phyloP scores from a whole-genome alignment of 2,329 filamentous ascomycete species.

The Xylariaceae sp. region DNA sequence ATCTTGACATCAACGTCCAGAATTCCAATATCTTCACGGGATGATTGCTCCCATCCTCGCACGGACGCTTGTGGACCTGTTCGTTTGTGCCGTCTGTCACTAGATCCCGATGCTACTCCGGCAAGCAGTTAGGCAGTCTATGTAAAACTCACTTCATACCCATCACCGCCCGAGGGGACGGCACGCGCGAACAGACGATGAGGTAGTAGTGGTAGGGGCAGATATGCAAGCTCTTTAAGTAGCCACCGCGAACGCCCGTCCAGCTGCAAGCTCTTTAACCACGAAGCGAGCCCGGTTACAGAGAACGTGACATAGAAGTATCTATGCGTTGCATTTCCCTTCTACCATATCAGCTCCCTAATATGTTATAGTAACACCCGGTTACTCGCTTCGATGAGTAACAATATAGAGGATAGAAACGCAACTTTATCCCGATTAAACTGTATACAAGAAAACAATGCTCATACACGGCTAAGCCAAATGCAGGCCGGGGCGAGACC shows the following conservation, averaged over 20 bases:
- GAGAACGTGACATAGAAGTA: neutral
- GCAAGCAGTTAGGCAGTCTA: conserved; percentile 3
- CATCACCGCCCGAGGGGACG: neutral
- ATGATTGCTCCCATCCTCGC: neutral
- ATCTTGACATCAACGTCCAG: too few relatives aligned
- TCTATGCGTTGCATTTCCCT: neutral
- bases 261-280: neutral
- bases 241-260: too few relatives aligned
- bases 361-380: too few relatives aligned
- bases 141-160: too few relatives aligned
- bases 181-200: neutral
- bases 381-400: too few relatives aligned
- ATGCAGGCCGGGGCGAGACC: too few relatives aligned
- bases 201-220: neutral
- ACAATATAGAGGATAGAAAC: too few relatives aligned
- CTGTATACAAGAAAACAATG: too few relatives aligned
- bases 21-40: too few relatives aligned
- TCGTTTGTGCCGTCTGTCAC: neutral
- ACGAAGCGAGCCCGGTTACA: neutral
- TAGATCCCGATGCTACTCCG: neutral
- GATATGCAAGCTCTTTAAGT: conserved; percentile 7
- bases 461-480: too few relatives aligned
- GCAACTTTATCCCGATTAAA: too few relatives aligned
- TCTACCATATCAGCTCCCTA: too few relatives aligned
- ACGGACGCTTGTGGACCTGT: neutral